Evolutionary conservation across 352 stramenopile genomes (phyloP), one percentile per base, ranked within the genome.

Genomic region (Pythium diclinum): DNA sequence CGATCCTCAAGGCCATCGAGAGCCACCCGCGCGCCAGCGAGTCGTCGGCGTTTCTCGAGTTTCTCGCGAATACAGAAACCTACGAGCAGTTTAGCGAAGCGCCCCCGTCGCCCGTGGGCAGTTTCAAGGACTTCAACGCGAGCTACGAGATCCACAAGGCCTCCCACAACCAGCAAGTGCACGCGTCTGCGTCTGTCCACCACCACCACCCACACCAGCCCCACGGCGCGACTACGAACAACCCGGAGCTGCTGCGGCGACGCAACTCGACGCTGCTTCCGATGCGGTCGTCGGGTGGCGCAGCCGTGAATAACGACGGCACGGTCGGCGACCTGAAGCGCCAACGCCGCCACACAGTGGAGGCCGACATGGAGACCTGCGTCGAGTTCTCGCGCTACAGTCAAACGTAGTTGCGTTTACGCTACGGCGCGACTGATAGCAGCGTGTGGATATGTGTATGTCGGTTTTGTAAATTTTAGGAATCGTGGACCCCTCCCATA

Each of bases 1-100:
- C 74, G 57, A 75, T 91, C 36, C 66, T 91, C 54, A 75, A 79
- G 51, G 79, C 81, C 56, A 85, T 91, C 47, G 68, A 88, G 62
- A 76, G 63, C 46, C 80, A 91, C 71, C 56, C 72, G 3, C 72
- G 73, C 11, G 80, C 83, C 28, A 75, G 72, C 17, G 79, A 88
- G 49, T 60, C 82, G 56, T 69, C 77, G 17, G 78, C 83, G 71
- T 87, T 88, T 68, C 75, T 85, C 32, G 80, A 83, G 64, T 91
- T 91, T 67, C 57, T 87, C 42, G 80, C 80, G 33, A 75, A 89
- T 44, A 81, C 73, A 3, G 79, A 85, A 55, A 76, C 68, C 30
- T 86, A 88, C 71, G 77, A 83, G 21, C 71, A 77, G 56, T 76
- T 79, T 61, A 69, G 56, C 49, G 56, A 64, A 14, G 61, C 71